Evolutionary conservation across 2,329 filamentous ascomycete species (phyloP).

Genomic region (Fusarium longipes): DNA sequence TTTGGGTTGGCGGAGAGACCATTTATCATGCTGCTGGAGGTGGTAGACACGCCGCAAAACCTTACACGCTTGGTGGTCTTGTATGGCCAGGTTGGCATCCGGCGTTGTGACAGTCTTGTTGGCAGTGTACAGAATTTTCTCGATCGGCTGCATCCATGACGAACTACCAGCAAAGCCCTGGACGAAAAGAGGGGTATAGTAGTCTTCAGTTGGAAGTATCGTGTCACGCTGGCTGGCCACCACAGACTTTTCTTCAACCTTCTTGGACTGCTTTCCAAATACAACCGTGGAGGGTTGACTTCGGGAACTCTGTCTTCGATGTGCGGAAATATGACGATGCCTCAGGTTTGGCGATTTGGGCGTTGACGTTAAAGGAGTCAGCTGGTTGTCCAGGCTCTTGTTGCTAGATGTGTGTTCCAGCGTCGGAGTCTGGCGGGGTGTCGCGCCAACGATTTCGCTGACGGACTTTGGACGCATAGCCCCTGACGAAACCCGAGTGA

Average conservation of each 20-base stretch:
- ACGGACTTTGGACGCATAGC: slow-evolving; percentile 78
- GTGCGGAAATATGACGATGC: slow-evolving; percentile 47
- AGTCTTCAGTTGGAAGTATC: slow-evolving; percentile 66
- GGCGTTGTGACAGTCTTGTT: slow-evolving; percentile 91
- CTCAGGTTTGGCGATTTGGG: slow-evolving; percentile 57
- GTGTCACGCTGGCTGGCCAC: slow-evolving; percentile 56
- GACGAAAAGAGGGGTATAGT: slow-evolving; percentile 72
- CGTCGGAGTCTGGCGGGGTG: slow-evolving; percentile 53
- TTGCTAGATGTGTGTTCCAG: slow-evolving; percentile 50
- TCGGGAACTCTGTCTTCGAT: slow-evolving; percentile 68
- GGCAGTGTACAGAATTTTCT: slow-evolving; percentile 81
- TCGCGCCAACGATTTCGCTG: slow-evolving; percentile 75
- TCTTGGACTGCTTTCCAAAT: slow-evolving; percentile 75
- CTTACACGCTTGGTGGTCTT: slow-evolving; percentile 88
- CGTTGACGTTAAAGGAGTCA: slow-evolving; percentile 57
- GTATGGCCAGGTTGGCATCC: slow-evolving; percentile 83
- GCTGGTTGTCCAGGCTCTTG: slow-evolving; percentile 50
- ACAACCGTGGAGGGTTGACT: slow-evolving; percentile 79
- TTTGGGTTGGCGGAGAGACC: slow-evolving; percentile 91
- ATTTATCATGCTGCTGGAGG: slow-evolving; percentile 89
- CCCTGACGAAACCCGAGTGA: slow-evolving; percentile 76
- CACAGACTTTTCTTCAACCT: slow-evolving; percentile 60
- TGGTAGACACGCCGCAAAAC: slow-evolving; percentile 89
- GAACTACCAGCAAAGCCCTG: slow-evolving; percentile 66
- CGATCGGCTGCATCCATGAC: slow-evolving; percentile 71